Conservation (phyloP, 148 eudicot species). For the Heliamphora exappendiculata region DNA sequence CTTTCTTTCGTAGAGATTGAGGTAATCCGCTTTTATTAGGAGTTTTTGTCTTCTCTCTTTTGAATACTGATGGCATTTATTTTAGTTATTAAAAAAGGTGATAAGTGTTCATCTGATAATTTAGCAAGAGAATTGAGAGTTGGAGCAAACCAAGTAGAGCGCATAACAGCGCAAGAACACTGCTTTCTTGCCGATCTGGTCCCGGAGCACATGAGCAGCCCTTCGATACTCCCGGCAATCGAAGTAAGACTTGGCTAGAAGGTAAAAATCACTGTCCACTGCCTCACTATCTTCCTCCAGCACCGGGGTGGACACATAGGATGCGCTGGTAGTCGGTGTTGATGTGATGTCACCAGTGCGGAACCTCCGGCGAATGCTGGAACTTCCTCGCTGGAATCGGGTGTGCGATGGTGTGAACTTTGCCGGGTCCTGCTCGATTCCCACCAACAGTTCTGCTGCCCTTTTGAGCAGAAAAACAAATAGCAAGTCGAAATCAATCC, state of each 20-base stretch:
- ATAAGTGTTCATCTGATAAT: too few relatives aligned
- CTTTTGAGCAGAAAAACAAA: slow-evolving; percentile 24
- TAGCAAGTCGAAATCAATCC: not conserved
- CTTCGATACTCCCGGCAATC: slow-evolving; percentile 87
- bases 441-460: slow-evolving; percentile 94
- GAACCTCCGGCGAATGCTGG: slow-evolving; percentile 77
- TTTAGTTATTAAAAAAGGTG: too few relatives aligned
- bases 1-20: too few relatives aligned
- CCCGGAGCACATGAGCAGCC: slow-evolving; percentile 89
- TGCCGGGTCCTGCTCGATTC: slow-evolving; percentile 92
- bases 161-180: slow-evolving; percentile 92
- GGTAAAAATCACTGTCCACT: slow-evolving; percentile 71
- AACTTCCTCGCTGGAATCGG: slow-evolving; percentile 86
- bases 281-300: slow-evolving; percentile 57
- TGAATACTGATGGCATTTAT: too few relatives aligned
- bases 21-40: too few relatives aligned
- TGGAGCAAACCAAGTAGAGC: slow-evolving; percentile 72
- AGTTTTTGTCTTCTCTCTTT: too few relatives aligned
- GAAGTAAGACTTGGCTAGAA: slow-evolving; percentile 80
- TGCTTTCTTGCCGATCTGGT: slow-evolving; percentile 73
- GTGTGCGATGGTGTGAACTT: slow-evolving; percentile 86
- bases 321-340: slow-evolving; percentile 64
- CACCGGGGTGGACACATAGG: slow-evolving; percentile 53
- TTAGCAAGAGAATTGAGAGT: not conserved
- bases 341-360: slow-evolving; percentile 50